phyloP scores from a whole-genome alignment of 1,284 basidiomycete species.

The Chondrostereum purpureum region DNA sequence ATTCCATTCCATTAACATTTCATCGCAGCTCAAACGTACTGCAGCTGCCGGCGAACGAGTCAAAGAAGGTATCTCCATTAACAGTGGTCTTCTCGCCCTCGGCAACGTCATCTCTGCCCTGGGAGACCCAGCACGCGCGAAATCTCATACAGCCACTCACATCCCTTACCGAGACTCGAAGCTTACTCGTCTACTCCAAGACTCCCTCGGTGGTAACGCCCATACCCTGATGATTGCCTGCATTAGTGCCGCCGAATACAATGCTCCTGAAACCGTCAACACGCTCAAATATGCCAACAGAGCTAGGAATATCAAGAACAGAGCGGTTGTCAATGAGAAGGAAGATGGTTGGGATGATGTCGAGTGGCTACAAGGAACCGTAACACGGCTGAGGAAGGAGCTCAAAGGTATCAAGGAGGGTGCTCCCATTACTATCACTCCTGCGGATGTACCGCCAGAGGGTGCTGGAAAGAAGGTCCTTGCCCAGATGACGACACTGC shows the following conservation, averaged over 20 bases:
- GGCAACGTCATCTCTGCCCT: slow-evolving; percentile 98
- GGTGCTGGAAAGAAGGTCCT: slow-evolving; percentile 66
- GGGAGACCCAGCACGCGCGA: slow-evolving; percentile 84
- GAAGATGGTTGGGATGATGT: slow-evolving; percentile 99
- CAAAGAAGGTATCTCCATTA: slow-evolving; percentile 97
- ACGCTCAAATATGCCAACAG: slow-evolving; percentile 98
- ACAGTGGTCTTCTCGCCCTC: slow-evolving; percentile 91
- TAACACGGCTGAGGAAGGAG: slow-evolving; percentile 82
- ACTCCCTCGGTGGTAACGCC: slow-evolving; percentile 97
- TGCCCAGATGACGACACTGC: slow-evolving; percentile 71
- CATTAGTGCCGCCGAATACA: slow-evolving; percentile 93
- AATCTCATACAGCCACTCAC: slow-evolving; percentile 73
- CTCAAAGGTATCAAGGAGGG: slow-evolving; percentile 73
- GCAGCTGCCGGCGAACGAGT: slow-evolving; percentile 91
- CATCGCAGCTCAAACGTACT: slow-evolving; percentile 79
- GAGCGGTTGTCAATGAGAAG: slow-evolving; percentile 85
- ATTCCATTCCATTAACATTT: slow-evolving; percentile 14
- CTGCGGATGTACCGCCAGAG: slow-evolving; percentile 31
- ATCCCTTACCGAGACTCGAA: slow-evolving; percentile 98
- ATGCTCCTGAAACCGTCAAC: slow-evolving; percentile 91
- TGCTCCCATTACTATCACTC: slow-evolving; percentile 25
- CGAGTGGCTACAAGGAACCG: slow-evolving; percentile 88
- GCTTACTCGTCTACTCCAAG: slow-evolving; percentile 89
- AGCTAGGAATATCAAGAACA: slow-evolving; percentile 95
- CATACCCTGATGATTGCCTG: slow-evolving; percentile 99